Conservation (phyloP, 1,139 yeast species). For the Sugiyamaella sp. region DNA sequence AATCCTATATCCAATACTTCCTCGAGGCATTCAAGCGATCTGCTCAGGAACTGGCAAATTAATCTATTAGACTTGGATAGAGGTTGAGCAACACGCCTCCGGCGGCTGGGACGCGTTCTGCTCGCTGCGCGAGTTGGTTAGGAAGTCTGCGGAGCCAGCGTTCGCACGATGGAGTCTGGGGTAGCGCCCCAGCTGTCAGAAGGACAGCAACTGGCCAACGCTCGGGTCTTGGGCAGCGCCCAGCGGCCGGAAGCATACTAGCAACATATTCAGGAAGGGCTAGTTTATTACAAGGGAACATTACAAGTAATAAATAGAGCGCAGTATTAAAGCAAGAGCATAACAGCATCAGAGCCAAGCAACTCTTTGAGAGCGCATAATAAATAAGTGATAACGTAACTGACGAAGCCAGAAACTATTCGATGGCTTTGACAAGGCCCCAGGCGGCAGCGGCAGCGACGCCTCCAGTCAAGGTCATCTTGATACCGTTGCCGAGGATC, state of each 20-base stretch:
- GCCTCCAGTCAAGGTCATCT: slow-evolving; percentile 93
- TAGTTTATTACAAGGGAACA: slow-evolving; percentile 10
- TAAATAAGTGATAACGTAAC: slow-evolving; percentile 5
- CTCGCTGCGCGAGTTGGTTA: neutral
- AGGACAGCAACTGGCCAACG: too few species aligned
- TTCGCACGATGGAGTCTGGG: neutral
- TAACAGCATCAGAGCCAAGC: neutral
- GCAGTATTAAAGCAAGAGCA: neutral
- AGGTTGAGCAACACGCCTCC: too few species aligned
- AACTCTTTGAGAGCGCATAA: neutral
- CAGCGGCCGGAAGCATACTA: neutral
- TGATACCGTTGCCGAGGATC: slow-evolving; percentile 77
- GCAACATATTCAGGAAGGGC: neutral
- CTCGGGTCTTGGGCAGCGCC: neutral
- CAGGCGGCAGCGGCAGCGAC: slow-evolving; percentile 97
- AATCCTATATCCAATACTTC: slow-evolving; percentile 37
- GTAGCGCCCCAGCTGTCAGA: neutral
- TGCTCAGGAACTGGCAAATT: slow-evolving; percentile 1
- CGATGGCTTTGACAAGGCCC: slow-evolving; percentile 83
- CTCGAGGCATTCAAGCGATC: slow-evolving; percentile 30
- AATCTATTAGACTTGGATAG: neutral
- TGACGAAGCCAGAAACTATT: slow-evolving; percentile 35
- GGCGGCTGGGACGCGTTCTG: neutral
- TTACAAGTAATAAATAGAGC: slow-evolving; percentile 5
- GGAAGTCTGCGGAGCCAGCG: neutral